Base-by-base conservation (phyloP, 257 asterid genomes). In the Vinca minor region DNA sequence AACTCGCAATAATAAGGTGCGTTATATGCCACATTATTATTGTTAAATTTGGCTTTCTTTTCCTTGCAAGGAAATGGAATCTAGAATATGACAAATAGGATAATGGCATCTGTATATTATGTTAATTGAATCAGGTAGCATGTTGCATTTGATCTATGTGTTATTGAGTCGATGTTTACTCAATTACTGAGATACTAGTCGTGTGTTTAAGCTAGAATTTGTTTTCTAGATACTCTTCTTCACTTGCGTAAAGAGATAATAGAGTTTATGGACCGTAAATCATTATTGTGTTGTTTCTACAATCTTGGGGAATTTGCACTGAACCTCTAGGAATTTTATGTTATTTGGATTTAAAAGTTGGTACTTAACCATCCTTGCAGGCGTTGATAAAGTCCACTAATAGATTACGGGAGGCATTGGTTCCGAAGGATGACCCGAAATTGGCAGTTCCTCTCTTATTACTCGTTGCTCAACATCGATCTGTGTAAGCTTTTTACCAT, bases 381-480 rank as follows among this genome's bases (percentile, higher is more conserved):
- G 96, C 97, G 18, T 83, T 89, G 85, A 74, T 84, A 65, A 93
- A 93, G 82, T 93, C 99, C 53, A 93, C 94, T 12, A 93, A 84
- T 80, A 80, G 99, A 76, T 95, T 93, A 63, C 79, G 96, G 64
- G 99, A 93, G 81, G 78, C 97, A 63, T 78, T 93, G 79, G 84
- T 93, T 54, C 84, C 99, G 34, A 89, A 82, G 80, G 97, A 93
- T 25, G 99, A 93, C 46, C 96, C 89, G 17, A 89, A 84, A 73
- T 65, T 87, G 86, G 99, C 97, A 7, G 67, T 93, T 76, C 99
- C 99, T 20, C 99, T 93, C 66, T 71, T 93, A 80, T 82, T 93
- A 58, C 95, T 93, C 78, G 78, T 93, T 73, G 95, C 96, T 68
- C 99, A 93, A 68, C 96, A 93, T 74, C 94, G 97, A 69, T 87